Evolutionary conservation across 495 filamentous ascomycete species (phyloP).

Genomic region (Penicilliopsis zonata): DNA sequence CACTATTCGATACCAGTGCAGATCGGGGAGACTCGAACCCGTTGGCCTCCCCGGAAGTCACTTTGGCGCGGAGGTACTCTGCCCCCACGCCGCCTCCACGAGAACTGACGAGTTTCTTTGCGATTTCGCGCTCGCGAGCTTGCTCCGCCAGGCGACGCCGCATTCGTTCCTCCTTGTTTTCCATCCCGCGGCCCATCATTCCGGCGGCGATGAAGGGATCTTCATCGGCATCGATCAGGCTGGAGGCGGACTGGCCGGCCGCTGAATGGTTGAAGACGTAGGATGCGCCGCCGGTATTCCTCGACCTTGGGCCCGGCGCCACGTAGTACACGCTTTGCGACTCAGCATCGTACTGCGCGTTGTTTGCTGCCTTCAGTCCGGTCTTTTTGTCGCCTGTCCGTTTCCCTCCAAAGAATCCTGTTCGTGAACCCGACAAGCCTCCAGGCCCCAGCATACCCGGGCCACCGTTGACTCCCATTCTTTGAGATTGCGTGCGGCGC

Average conservation of each 20-base stretch:
- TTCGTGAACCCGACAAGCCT: conserved; percentile 29
- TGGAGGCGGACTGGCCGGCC: conserved; percentile 40
- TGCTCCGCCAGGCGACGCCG: conserved; percentile 56
- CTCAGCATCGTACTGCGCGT: conserved; percentile 44
- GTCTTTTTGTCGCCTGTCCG: conserved; percentile 19
- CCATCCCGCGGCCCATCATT: conserved; percentile 30
- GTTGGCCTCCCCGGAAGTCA: conserved; percentile 3
- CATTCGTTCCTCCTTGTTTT: conserved; percentile 52
- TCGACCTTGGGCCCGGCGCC: conserved; percentile 23
- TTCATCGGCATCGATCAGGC: conserved; percentile 57
- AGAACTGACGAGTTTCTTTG: conserved; percentile 47
- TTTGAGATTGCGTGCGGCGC: conserved; percentile 51
- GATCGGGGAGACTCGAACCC: too few relatives aligned
- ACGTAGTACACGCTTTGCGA: conserved; percentile 51
- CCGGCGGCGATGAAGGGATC: conserved; percentile 41
- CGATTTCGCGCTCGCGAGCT: conserved; percentile 74
- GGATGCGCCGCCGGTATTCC: conserved; percentile 4
- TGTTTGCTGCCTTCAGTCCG: conserved; percentile 29
- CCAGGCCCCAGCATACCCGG: conserved; percentile 35
- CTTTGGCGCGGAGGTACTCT: conserved; percentile 58
- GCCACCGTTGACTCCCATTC: conserved; percentile 70
- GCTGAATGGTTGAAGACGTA: conserved; percentile 11
- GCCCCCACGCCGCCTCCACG: conserved; percentile 56
- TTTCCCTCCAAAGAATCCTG: conserved; percentile 32
- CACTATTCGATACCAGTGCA: too few relatives aligned